Evolutionary conservation across 2,329 filamentous ascomycete genomes (phyloP).

Genomic region (Diplodia sapinea): DNA sequence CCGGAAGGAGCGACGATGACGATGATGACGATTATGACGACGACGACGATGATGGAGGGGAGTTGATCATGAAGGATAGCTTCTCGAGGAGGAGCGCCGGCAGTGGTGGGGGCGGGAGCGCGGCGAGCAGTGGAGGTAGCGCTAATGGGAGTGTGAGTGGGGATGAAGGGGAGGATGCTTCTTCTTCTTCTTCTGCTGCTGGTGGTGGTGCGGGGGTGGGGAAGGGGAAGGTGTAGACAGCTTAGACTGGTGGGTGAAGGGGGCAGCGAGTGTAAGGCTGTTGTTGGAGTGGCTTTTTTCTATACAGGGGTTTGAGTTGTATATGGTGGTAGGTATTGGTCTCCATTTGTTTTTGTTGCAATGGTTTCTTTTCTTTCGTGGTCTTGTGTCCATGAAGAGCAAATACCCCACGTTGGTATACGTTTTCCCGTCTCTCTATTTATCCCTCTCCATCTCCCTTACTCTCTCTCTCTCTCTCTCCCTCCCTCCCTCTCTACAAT

Average conservation of each 20-base stretch:
- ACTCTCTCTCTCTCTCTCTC: neutral
- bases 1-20: neutral
- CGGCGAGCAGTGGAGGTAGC: neutral
- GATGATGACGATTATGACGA: constrained; percentile 12
- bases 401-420: neutral
- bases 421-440: neutral
- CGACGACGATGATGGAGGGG: constrained; percentile 18
- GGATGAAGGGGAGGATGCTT: neutral
- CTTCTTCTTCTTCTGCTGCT: too few species aligned
- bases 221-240: neutral
- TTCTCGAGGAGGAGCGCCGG: constrained; percentile 20
- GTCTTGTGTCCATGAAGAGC: neutral
- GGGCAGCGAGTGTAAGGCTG: too few species aligned
- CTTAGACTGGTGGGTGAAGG: neutral
- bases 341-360: neutral
- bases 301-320: neutral
- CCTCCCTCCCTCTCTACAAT: neutral
- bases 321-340: neutral
- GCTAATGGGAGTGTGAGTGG: constrained; percentile 4
- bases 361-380: neutral
- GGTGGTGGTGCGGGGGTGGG: neutral
- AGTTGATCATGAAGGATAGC: constrained; percentile 27
- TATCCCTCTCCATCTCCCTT: neutral
- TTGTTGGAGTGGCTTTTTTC: too few species aligned
- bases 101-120: constrained; percentile 8